Conservation (phyloP, 129 eudicot genomes). For the Saposhnikovia divaricata region DNA sequence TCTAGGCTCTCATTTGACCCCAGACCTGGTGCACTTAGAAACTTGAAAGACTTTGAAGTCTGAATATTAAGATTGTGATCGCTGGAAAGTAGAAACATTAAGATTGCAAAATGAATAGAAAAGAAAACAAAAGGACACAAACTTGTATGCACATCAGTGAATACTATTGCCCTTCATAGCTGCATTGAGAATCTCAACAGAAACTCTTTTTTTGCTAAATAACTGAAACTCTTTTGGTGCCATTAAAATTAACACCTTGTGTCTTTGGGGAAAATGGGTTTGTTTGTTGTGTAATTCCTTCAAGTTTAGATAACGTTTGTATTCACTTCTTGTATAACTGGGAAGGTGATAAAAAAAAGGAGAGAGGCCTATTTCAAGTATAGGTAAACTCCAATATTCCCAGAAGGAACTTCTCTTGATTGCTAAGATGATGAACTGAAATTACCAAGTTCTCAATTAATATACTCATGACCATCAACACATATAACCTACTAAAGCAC, state of each 20-base stretch:
- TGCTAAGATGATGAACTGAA: not conserved
- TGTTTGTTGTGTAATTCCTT: not conserved
- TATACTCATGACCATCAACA: not conserved
- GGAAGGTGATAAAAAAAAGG: not conserved
- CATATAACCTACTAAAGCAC: not conserved
- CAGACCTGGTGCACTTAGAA: constrained; percentile 4
- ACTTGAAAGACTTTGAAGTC: not conserved
- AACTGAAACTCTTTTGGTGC: not conserved
- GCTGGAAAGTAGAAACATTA: not conserved
- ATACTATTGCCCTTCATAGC: not conserved
- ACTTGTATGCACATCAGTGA: not conserved
- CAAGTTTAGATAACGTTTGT: not conserved
- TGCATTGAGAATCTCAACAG: not conserved
- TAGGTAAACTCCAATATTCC: not conserved
- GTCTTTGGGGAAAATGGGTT: not conserved
- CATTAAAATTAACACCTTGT: not conserved
- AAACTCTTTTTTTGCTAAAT: too few relatives aligned
- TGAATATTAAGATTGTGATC: not conserved
- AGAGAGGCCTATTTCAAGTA: not conserved
- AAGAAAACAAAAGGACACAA: not conserved
- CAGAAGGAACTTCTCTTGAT: not conserved
- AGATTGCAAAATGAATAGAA: not conserved
- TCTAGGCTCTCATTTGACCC: too few relatives aligned
- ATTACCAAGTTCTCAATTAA: not conserved
- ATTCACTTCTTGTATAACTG: not conserved